phyloP scores from a whole-genome alignment of 192 early-diverging fungal species.

The Coemansia sp. region DNA sequence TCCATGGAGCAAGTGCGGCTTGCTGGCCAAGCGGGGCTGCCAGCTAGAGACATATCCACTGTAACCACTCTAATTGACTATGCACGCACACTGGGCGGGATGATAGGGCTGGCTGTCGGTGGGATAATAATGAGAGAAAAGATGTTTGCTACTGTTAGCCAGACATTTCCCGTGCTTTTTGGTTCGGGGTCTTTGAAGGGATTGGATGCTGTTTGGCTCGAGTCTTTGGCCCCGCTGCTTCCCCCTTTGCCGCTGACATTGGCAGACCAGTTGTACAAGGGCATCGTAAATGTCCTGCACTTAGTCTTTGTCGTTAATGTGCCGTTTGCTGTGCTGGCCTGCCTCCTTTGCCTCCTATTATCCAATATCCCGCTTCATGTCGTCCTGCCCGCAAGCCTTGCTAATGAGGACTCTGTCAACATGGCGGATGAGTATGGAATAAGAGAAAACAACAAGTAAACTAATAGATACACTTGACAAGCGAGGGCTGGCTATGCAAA shows the following conservation, averaged over 20 bases:
- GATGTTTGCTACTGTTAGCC: conserved; percentile 29
- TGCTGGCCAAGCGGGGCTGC: conserved; percentile 38
- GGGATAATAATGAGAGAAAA: conserved; percentile 48
- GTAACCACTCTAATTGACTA: conserved; percentile 53
- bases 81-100: conserved; percentile 50
- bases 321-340: conserved; percentile 42
- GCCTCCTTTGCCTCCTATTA: conserved; percentile 41
- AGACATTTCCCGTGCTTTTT: conserved; percentile 13
- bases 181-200: conserved; percentile 8
- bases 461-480: background rate
- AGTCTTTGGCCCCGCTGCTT: conserved; percentile 40
- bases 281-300: conserved; percentile 33
- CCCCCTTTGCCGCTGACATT: conserved; percentile 9
- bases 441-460: background rate
- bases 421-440: background rate
- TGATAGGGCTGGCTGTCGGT: conserved; percentile 48
- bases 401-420: conserved; percentile 12
- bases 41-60: conserved; percentile 37
- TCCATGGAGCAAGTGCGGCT: conserved; percentile 50
- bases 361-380: conserved; percentile 39
- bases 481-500: background rate
- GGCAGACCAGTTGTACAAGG: conserved; percentile 21
- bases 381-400: conserved; percentile 18
- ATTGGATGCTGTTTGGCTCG: conserved; percentile 29
- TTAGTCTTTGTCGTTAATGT: conserved; percentile 44